Evolutionary conservation across 2,329 filamentous ascomycete species (phyloP), one percentile per base, ranked within the genome.

Genomic region (Aspergillus sp.): DNA sequence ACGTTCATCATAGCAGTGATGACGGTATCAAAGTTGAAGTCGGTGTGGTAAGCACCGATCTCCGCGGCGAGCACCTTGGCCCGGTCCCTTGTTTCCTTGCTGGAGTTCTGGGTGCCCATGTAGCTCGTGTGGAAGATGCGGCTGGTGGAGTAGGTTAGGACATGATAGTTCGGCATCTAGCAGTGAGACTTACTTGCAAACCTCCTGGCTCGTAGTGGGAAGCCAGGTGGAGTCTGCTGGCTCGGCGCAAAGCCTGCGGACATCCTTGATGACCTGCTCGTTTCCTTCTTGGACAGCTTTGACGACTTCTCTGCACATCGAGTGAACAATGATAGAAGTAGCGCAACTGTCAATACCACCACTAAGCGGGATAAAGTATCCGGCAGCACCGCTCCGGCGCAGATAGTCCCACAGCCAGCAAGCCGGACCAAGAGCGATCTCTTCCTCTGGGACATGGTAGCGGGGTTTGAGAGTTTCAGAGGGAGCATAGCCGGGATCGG

Each of bases 1-100:
- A 92, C 75, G 47, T 81, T 81, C 65, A 84, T 86, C 54, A 87
- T 78, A 0, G 88, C 84, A 19, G 83, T 78, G 62, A 87, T 86
- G 8, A 88, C 82, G 1, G 82, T 81, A 70, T 94, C 91, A 59
- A 94, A 92, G 68, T 92, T 86, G 48, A 92, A 79, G 69, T 93
- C 84, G 3, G 85, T 81, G 70, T 95, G 91, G 68, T 92, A 88
- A 15, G 84, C 81, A 3, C 90, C 90, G 55, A 94, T 91, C n/a
- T 73, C 73, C 11, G 71, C 68, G 0, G 80, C 72, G 2, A 94
- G 81, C 0, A 83, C 80, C 68, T 84, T 84, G 1, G 91, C 88
- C 27, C 91, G 81, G 50, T 82, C 79, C 8, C 90, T 79, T 0
- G 90, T 92, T 64, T 91, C 88, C 44, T 79, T 77, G 53, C 84